Evolutionary conservation across 371 early-diverging fungal species (phyloP).

Genomic region (Nematocida homosporus): DNA sequence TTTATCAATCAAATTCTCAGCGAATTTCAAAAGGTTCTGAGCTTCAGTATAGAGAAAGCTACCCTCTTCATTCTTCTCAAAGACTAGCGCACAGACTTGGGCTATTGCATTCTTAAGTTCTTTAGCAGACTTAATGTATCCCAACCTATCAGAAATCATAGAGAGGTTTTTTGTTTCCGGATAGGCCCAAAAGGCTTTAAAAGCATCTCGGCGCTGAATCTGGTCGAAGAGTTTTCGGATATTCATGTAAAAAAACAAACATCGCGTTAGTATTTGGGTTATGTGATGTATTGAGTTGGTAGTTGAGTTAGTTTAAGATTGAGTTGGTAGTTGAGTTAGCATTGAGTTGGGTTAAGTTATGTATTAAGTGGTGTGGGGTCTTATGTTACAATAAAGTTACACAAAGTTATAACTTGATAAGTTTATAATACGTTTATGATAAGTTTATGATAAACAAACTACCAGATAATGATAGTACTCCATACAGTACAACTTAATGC

Average conservation of each 20-base stretch:
- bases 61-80: conserved; percentile 54
- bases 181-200: conserved; percentile 52
- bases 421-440: too few species aligned
- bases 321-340: too few species aligned
- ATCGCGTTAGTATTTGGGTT: conserved; percentile 10
- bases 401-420: too few species aligned
- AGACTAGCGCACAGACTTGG: conserved; percentile 46
- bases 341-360: too few species aligned
- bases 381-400: too few species aligned
- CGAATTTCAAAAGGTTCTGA: conserved; percentile 46
- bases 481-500: too few species aligned
- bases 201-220: conserved; percentile 19
- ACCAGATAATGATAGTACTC: too few species aligned
- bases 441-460: too few species aligned
- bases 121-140: conserved; percentile 33
- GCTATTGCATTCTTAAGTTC: conserved; percentile 25
- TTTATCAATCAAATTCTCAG: conserved; percentile 24
- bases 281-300: too few species aligned
- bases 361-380: too few species aligned
- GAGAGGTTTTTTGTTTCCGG: conserved; percentile 54
- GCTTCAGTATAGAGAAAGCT: conserved; percentile 49
- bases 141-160: conserved; percentile 15
- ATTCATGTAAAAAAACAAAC: conserved; percentile 51
- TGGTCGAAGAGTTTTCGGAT: conserved; percentile 49
- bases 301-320: too few species aligned